A percentile compares a stretch with the other conserved stretches of the same genome.
phyloP scores from a whole-genome alignment of 2,329 filamentous ascomycete genomes.

The Pestalotiopsis sp. region DNA sequence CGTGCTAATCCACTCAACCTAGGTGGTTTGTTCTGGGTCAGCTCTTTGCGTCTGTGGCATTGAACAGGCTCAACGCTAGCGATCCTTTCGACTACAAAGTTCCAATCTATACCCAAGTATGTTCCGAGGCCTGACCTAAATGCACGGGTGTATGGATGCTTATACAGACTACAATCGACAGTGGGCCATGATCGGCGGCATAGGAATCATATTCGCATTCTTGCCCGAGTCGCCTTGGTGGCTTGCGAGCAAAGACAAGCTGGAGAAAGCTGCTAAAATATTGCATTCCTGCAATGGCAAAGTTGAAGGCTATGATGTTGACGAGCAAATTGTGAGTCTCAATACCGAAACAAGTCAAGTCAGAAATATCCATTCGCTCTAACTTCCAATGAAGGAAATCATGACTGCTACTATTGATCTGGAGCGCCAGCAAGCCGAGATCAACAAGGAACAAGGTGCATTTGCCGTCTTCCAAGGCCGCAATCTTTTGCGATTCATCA shows the following conservation, averaged over 20 bases:
- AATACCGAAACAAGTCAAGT: neutral
- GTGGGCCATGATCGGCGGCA: constrained; percentile 11
- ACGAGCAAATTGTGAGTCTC: constrained; percentile 6
- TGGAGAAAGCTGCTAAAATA: constrained; percentile 30
- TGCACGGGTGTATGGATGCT: neutral
- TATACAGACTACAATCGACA: neutral
- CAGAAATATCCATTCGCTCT: neutral
- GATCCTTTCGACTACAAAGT: constrained; percentile 3
- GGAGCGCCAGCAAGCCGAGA: constrained; percentile 4
- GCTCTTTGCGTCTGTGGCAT: constrained; percentile 10
- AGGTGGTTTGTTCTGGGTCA: constrained; percentile 12
- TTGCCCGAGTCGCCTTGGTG: constrained; percentile 72
- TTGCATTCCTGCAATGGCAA: neutral
- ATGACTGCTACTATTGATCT: constrained; percentile 7
- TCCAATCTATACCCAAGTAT: constrained; percentile 11
- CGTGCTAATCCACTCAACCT: neutral
- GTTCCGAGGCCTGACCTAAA: neutral
- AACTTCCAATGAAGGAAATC: neutral
- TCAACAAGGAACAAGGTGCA: neutral
- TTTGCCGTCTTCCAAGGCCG: constrained; percentile 8
- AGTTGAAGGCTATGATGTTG: constrained; percentile 4
- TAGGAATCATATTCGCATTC: constrained; percentile 44
- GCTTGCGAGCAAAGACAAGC: constrained; percentile 46
- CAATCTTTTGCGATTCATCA: constrained; percentile 9
- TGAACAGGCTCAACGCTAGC: neutral